Evolutionary conservation across 176 grass and related monocot species (phyloP).

Genomic region (Eragrostis nindensis): DNA sequence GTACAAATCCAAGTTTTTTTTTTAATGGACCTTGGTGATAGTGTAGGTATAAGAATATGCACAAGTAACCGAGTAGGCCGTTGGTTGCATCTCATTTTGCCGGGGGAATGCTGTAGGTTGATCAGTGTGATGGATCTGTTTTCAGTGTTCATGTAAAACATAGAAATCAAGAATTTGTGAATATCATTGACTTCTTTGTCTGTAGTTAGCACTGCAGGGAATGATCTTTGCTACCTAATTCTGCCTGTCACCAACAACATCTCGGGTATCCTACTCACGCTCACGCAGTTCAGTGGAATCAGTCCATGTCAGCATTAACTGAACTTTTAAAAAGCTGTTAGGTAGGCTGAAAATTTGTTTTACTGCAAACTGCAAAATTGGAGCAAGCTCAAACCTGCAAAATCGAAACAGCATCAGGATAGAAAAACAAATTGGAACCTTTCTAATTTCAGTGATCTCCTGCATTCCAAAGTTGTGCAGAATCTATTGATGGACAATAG

Average conservation of each 20-base stretch:
- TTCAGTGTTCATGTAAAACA: not conserved
- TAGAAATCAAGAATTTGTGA: not conserved
- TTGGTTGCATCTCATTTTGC: not conserved
- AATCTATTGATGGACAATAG: not conserved
- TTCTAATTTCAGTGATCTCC: not conserved
- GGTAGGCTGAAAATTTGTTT: slow-evolving; percentile 6
- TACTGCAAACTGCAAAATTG: not conserved
- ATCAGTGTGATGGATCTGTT: slow-evolving; percentile 21
- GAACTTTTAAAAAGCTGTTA: slow-evolving; percentile 19
- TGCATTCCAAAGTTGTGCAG: not conserved
- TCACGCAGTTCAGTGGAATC: not conserved
- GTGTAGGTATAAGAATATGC: not conserved
- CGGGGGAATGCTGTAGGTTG: slow-evolving; percentile 16
- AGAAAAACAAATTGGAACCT: not conserved
- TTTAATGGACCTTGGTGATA: not conserved
- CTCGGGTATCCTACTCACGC: not conserved
- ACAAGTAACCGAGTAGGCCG: not conserved
- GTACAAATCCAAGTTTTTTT: not conserved
- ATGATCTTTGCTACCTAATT: slow-evolving; percentile 28
- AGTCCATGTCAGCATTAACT: slow-evolving; percentile 29
- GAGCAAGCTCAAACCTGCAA: slow-evolving; percentile 10
- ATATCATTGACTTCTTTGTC: not conserved
- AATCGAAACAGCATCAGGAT: not conserved
- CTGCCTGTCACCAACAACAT: slow-evolving; percentile 11
- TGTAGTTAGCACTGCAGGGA: not conserved